A percentile compares a stretch with the other conserved stretches of the same genome.
Evolutionary conservation across 2,329 filamentous ascomycete genomes (phyloP).

Genomic region (Cladosporium sphaerospermum): DNA sequence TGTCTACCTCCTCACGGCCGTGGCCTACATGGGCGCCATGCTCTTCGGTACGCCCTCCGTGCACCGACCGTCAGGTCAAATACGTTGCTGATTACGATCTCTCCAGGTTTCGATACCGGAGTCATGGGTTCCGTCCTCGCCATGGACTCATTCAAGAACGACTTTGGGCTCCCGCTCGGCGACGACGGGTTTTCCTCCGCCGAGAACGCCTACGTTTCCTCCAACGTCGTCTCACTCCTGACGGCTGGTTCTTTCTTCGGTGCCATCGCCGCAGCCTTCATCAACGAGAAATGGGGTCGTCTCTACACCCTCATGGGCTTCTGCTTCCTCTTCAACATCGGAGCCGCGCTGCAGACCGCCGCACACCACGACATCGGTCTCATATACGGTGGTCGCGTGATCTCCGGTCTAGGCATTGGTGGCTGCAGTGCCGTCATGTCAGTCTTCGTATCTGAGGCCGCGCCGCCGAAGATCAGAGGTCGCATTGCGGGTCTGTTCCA

Average conservation of each 20-base stretch:
- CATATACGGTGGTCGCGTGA: conserved; percentile 47
- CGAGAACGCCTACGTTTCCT: conserved; percentile 46
- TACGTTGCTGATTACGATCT: background rate
- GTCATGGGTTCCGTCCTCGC: conserved; percentile 61
- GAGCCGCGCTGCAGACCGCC: conserved; percentile 58
- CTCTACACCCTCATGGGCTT: conserved; percentile 49
- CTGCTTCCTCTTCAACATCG: conserved; percentile 52
- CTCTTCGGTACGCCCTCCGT: conserved; percentile 33
- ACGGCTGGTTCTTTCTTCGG: conserved; percentile 64
- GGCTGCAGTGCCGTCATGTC: conserved; percentile 49
- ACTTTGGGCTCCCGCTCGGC: conserved; percentile 28
- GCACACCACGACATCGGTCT: conserved; percentile 54
- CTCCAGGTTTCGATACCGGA: conserved; percentile 49
- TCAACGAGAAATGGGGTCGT: conserved; percentile 52
- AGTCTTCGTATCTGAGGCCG: conserved; percentile 54
- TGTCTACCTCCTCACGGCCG: conserved; percentile 39
- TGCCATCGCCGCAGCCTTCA: conserved; percentile 51
- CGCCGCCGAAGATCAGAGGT: conserved; percentile 54
- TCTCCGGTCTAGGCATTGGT: conserved; percentile 48
- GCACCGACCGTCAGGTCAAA: background rate
- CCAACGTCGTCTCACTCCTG: conserved; percentile 63
- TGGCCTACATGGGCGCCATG: conserved; percentile 40
- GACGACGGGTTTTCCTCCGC: conserved; percentile 46
- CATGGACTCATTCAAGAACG: conserved; percentile 49
- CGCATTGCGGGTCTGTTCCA: conserved; percentile 16